phyloP scores from a whole-genome alignment of 768 basidiomycete species.

The Hemileccinum impolitum region DNA sequence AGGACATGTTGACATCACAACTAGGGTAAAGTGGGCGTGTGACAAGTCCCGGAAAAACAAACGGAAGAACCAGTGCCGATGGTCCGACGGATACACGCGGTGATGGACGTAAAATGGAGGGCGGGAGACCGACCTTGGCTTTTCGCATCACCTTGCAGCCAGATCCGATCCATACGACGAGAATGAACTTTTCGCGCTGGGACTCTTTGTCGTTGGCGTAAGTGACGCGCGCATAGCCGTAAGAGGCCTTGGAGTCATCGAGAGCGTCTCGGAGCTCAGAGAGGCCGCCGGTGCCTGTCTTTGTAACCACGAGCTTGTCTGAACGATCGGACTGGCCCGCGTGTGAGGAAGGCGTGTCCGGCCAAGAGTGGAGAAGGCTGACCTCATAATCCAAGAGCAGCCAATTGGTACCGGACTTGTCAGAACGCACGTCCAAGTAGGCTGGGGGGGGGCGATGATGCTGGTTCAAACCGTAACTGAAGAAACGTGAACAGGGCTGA shows the following conservation, averaged over 20 bases:
- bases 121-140: conserved; percentile 63
- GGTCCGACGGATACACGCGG: conserved; percentile 16
- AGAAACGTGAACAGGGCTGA: conserved; percentile 32
- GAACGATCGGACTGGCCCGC: conserved; percentile 59
- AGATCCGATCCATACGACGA: conserved; percentile 81
- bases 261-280: conserved; percentile 70
- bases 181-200: conserved; percentile 83
- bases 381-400: conserved; percentile 86
- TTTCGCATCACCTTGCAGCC: conserved; percentile 87
- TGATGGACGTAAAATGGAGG: conserved; percentile 17
- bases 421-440: conserved; percentile 81
- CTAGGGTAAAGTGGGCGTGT: conserved; percentile 27
- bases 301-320: conserved; percentile 75
- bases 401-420: conserved; percentile 90
- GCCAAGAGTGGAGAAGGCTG: conserved; percentile 18
- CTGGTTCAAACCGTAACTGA: conserved; percentile 14
- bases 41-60: conserved; percentile 11
- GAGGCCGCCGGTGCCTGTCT: conserved; percentile 79
- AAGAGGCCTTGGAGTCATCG: conserved; percentile 74
- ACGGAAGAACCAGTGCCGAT: conserved; percentile 8
- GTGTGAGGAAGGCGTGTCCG: conserved; percentile 20
- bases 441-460: conserved; percentile 42
- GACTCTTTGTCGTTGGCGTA: conserved; percentile 88
- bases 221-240: conserved; percentile 77
- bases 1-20: conserved; percentile 21